Base-by-base conservation (phyloP, 2,329 filamentous ascomycete species). In the Eurotiales sp. region DNA sequence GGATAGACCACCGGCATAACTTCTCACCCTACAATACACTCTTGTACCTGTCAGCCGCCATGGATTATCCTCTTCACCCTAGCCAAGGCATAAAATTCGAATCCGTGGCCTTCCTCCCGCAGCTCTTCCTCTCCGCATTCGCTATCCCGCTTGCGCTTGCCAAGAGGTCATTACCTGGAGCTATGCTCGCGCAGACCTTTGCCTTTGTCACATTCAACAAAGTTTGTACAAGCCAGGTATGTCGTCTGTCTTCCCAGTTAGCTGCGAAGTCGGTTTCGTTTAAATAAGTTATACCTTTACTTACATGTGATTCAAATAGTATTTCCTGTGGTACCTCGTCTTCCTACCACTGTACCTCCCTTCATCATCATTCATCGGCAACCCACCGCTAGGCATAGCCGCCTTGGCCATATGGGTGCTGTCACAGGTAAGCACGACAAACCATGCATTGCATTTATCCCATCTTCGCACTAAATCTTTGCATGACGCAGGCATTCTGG, bases 131-230 rank as follows among this genome's bases (percentile, higher is more conserved):
- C 12, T 88, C 88, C 0, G 84, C 88, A 11, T 60, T 95, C 10
- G 75, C 88, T 4, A 85, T 97, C 39, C 87, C 89, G 0, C 65
- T 96, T 2, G 77, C 79, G 1, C 73, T 96, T 17, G 88, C 89
- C 14, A 95, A 92, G 67, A 87, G 83, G 60, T 85, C 93, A 61
- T 79, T 99, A 0, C 79, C 91, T 0, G 82, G 84, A 0, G 86
- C 88, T 4, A 91, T 97, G 88, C 81, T 97, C 55, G 90, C 89
- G 3, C 93, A 99, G 72, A 97, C 93, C 0, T 96, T 96, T 71
- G 89, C 92, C 0, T 99, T 99, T 70, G 93, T 97, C 3, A 86
- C 90, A 0, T 97, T 97, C 61, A 99, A 99, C 74, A 99, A 99
- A 75, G 93, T 99, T 56, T 97, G 92, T 78, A 99, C 93, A 3